Percentiles rank a stretch among this genome's conserved stretches.
phyloP scores from a whole-genome alignment of 805 yeast genomes.

The Pichia ethanolica region DNA sequence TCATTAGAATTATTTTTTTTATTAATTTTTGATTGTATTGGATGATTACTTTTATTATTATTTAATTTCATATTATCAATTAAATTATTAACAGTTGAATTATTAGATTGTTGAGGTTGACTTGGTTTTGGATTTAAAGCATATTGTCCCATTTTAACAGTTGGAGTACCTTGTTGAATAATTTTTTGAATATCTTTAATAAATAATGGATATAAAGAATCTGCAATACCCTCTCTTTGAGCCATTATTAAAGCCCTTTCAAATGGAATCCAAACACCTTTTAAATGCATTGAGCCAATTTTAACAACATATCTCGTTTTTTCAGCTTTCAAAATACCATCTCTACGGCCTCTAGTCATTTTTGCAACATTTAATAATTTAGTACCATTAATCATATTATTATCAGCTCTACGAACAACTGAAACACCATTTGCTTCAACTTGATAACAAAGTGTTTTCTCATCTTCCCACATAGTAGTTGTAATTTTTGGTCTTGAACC shows the following conservation, averaged over 20 bases:
- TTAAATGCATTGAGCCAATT: constrained; percentile 68
- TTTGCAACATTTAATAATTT: constrained; percentile 62
- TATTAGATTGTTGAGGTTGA: neutral
- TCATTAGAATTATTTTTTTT: too few species aligned
- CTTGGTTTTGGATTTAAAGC: constrained; percentile 7
- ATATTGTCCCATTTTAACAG: constrained; percentile 19
- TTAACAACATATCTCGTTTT: constrained; percentile 63
- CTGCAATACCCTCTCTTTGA: constrained; percentile 58
- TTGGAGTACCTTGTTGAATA: constrained; percentile 32
- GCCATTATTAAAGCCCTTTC: constrained; percentile 66
- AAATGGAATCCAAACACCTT: constrained; percentile 73
- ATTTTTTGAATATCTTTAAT: constrained; percentile 56
- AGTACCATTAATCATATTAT: constrained; percentile 67
- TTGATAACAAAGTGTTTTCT: constrained; percentile 62
- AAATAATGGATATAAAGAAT: constrained; percentile 48
- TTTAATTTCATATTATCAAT: too few species aligned
- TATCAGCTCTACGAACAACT: constrained; percentile 63
- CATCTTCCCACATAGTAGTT: constrained; percentile 74
- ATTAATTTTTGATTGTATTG: too few species aligned
- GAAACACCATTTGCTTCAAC: constrained; percentile 63
- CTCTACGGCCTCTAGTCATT: constrained; percentile 68
- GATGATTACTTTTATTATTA: too few species aligned
- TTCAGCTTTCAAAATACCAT: constrained; percentile 61
- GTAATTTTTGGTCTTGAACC: constrained; percentile 52
- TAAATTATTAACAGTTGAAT: too few species aligned